Evolutionary conservation across 1,139 yeast species (phyloP), one percentile per base, ranked within the genome.

Genomic region (Nematodospora anomalae): DNA sequence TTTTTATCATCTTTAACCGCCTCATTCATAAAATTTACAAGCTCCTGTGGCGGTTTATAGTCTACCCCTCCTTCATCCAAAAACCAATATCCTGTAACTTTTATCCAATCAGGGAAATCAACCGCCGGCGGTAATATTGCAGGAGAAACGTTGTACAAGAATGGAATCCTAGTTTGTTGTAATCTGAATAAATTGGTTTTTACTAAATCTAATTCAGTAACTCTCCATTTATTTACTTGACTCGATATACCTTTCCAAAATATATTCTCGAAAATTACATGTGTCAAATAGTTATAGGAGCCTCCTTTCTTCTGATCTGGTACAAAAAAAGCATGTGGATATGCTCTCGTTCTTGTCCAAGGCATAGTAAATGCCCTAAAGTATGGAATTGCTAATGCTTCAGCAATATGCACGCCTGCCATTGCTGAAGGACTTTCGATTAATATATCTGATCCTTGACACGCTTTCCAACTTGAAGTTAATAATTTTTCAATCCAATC

Each of bases 291-390:
- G 55, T 90, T 90, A 61, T 90, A 90, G 4, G 92, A 83, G 1
- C 97, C 96, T 6, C 97, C 96, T 58, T 84, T 77, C 54, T 84
- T 87, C 57, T 85, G 95, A 42, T 88, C 97, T 0, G 97, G 97
- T 4, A 88, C 96, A 51, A 90, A 81, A 48, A 90, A 89, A 0
- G 97, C 97, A 65, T 90, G 97, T 1, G 97, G 97, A 55, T 90
- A 90, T 0, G 96, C 95, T 46, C 95, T 73, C 0, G 97, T 90
- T 48, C 96, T 67, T 0, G 97, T 87, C 97, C 97, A 90, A 0
- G 97, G 97, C 97, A 90, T 90, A 0, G 97, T 92, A 54, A 90
- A 92, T 0, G 97, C 97, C 50, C 97, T 71, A 68, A 86, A 85
- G 55, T 90, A 90, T 0, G 97, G 96, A 36, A 90, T 84, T 12